Conservation (phyloP, 2,329 filamentous ascomycete genomes). For the Erysiphe pisi region DNA sequence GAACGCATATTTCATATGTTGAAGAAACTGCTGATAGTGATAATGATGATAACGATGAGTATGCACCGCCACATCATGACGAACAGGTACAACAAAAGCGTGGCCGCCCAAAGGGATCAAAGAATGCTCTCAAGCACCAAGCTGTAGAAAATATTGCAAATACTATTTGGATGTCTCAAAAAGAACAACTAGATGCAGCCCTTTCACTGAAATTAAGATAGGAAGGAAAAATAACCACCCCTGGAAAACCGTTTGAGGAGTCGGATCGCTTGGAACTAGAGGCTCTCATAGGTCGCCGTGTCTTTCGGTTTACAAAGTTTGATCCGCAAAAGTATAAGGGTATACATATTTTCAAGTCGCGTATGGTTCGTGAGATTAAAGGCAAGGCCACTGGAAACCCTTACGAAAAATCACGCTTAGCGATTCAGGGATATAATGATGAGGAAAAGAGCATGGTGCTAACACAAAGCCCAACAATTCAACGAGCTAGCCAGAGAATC, state of each 20-base stretch:
- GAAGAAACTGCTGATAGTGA: background rate
- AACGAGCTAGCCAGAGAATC: background rate
- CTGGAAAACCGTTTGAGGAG: background rate
- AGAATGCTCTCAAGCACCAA: background rate
- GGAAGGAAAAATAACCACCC: background rate
- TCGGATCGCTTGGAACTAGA: background rate
- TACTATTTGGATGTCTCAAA: background rate
- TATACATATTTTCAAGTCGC: background rate
- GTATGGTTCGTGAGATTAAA: background rate
- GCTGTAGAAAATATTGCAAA: background rate
- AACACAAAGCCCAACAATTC: background rate
- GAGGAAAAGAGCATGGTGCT: background rate
- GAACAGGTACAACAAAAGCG: background rate
- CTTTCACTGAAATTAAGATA: background rate
- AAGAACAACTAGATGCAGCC: background rate
- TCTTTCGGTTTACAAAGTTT: slow-evolving; percentile 20
- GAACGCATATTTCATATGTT: no score
- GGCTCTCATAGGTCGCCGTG: background rate
- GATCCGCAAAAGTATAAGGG: background rate
- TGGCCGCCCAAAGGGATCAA: background rate
- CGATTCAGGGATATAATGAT: background rate
- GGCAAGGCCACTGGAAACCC: background rate
- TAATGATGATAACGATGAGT: background rate
- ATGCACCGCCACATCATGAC: background rate
- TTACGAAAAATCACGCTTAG: background rate